Evolutionary conservation across 2,329 filamentous ascomycete species (phyloP).

Genomic region (Aspergillus sp.): DNA sequence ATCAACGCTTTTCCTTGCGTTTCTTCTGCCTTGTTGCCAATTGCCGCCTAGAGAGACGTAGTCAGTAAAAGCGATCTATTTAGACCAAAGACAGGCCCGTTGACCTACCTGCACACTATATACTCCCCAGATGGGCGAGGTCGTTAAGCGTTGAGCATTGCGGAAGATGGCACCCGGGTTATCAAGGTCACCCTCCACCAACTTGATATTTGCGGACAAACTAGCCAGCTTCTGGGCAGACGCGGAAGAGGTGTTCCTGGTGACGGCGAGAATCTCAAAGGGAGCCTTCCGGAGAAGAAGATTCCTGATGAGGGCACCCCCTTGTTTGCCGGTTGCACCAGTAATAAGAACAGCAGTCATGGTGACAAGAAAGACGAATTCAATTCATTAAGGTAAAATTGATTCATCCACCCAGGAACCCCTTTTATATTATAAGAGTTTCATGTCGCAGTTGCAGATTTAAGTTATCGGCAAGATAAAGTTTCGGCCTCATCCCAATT

Average conservation of each 20-base stretch:
- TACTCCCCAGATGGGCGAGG: conserved; percentile 59
- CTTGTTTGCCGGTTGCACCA: conserved; percentile 35
- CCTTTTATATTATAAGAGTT: too few relatives aligned
- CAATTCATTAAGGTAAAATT: too few relatives aligned
- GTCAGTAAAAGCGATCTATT: neutral
- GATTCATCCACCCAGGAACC: too few relatives aligned
- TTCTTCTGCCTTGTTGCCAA: neutral
- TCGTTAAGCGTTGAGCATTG: conserved; percentile 40
- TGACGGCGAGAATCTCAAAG: conserved; percentile 61
- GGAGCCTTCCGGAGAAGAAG: conserved; percentile 31
- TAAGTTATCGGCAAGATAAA: too few relatives aligned
- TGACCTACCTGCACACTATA: conserved; percentile 60
- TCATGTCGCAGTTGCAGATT: too few relatives aligned
- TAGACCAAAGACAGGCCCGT: neutral
- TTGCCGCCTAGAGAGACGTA: neutral
- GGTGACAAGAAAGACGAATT: conserved; percentile 2
- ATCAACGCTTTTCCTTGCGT: neutral
- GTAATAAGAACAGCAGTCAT: conserved; percentile 20
- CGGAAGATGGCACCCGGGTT: conserved; percentile 54
- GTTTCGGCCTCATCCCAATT: too few relatives aligned
- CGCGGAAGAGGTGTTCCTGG: conserved; percentile 56
- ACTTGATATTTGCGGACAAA: conserved; percentile 51
- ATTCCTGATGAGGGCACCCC: conserved; percentile 37
- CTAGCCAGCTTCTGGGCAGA: conserved; percentile 53
- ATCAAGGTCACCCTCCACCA: conserved; percentile 62